Evolutionary conservation across 2,329 filamentous ascomycete genomes (phyloP).

Genomic region (Emmonsia crescens): DNA sequence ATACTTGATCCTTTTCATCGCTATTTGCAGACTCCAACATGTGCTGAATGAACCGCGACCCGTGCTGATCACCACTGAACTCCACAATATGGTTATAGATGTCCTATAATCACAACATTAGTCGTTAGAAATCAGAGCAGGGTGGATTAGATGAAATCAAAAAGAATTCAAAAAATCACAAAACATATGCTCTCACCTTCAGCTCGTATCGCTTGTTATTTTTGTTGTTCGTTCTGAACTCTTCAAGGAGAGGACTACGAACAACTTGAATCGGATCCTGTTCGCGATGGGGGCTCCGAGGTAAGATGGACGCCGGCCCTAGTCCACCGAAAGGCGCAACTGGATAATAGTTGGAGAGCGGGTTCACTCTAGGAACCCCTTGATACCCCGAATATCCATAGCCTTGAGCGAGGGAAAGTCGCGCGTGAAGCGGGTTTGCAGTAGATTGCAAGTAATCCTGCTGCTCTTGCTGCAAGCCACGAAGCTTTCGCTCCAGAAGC

Average conservation of each 20-base stretch:
- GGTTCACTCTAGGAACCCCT: slow-evolving; percentile 21
- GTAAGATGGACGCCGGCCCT: slow-evolving; percentile 23
- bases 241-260: slow-evolving; percentile 63
- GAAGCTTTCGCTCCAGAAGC: slow-evolving; percentile 40
- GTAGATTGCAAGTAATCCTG: slow-evolving; percentile 24
- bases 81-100: slow-evolving; percentile 83
- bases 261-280: slow-evolving; percentile 50
- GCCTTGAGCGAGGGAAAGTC: slow-evolving; percentile 20
- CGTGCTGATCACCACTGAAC: slow-evolving; percentile 91
- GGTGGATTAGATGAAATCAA: not conserved
- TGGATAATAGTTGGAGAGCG: slow-evolving; percentile 28
- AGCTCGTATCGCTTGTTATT: slow-evolving; percentile 62
- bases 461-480: slow-evolving; percentile 36
- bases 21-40: slow-evolving; percentile 89
- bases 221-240: slow-evolving; percentile 68
- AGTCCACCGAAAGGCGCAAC: slow-evolving; percentile 23
- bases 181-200: slow-evolving; percentile 41
- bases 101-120: slow-evolving; percentile 39
- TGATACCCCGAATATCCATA: slow-evolving; percentile 24
- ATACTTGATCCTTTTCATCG: slow-evolving; percentile 87
- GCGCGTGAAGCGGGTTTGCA: slow-evolving; percentile 20
- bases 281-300: slow-evolving; percentile 40
- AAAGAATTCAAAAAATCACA: too few species aligned
- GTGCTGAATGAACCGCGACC: slow-evolving; percentile 88
- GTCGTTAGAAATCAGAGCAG: not conserved